These are phyloP conservation scores for Linaria vulgaris DNA, from an alignment of 257 asterid species.

Conservation along the genomic window DNA sequence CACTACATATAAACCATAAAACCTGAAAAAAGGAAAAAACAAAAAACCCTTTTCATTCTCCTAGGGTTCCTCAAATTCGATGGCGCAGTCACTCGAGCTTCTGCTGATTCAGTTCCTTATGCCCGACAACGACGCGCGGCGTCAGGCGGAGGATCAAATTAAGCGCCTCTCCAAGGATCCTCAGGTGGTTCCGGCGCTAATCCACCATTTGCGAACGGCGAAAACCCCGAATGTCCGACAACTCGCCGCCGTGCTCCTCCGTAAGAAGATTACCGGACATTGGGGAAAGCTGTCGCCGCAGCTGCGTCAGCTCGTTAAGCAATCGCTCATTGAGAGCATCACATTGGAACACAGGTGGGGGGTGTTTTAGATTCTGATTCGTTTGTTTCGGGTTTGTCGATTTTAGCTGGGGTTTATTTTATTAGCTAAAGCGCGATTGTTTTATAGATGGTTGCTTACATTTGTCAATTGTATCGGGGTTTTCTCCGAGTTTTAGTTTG, in stretches of 20 bases:
- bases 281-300: constrained; percentile 87
- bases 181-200: constrained; percentile 90
- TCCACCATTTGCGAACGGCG: constrained; percentile 95
- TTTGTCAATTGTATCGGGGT: background rate
- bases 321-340: constrained; percentile 89
- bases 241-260: constrained; percentile 94
- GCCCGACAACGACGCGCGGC: constrained; percentile 99
- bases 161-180: constrained; percentile 96
- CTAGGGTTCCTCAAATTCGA: constrained; percentile 46
- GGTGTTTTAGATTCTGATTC: background rate
- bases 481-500: too few relatives aligned
- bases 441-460: background rate
- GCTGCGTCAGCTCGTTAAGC: constrained; percentile 77
- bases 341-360: constrained; percentile 87
- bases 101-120: constrained; percentile 82
- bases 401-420: constrained; percentile 2
- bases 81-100: constrained; percentile 97
- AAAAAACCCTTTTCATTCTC: constrained; percentile 28
- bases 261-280: constrained; percentile 97
- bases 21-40: too few relatives aligned
- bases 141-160: constrained; percentile 98
- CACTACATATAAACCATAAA: constrained; percentile 23
- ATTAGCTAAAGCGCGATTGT: background rate
- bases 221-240: constrained; percentile 98
- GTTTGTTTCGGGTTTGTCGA: too few relatives aligned